Evolutionary conservation across 148 eudicot genomes (phyloP).

Genomic region (Amaranthus palmeri): DNA sequence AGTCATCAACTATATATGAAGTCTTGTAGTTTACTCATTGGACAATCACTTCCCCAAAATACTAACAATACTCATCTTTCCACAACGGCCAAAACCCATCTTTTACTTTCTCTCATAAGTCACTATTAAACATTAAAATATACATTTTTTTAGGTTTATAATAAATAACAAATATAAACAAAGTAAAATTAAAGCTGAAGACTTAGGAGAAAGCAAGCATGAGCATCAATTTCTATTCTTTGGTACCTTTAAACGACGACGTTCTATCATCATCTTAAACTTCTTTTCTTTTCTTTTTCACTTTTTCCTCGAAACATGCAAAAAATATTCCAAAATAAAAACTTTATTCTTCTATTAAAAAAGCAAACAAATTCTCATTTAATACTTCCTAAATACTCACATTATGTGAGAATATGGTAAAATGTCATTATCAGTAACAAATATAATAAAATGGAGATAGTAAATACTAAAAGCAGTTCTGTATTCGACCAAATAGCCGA

Average conservation of each 20-base stretch:
- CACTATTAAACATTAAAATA: constrained; percentile 4
- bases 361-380: too few species aligned
- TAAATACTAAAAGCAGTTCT: too few species aligned
- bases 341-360: constrained; percentile 21
- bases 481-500: too few species aligned
- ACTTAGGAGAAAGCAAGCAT: constrained; percentile 10
- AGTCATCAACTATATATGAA: constrained; percentile 5
- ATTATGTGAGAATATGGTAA: too few species aligned
- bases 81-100: constrained; percentile 20
- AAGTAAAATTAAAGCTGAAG: constrained; percentile 12
- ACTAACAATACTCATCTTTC: neutral
- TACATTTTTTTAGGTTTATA: neutral
- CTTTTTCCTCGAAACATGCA: constrained; percentile 22
- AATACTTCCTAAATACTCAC: too few species aligned
- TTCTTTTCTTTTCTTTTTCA: neutral
- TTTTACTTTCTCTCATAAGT: constrained; percentile 13
- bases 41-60: neutral
- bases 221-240: neutral
- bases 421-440: too few species aligned
- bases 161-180: constrained; percentile 2
- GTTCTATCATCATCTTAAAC: neutral
- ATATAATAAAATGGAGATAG: too few species aligned
- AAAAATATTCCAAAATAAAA: constrained; percentile 10
- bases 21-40: neutral
- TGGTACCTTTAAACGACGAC: constrained; percentile 14